Conservation (phyloP, 2,329 filamentous ascomycete genomes). For the Penicillium brasilianum region DNA sequence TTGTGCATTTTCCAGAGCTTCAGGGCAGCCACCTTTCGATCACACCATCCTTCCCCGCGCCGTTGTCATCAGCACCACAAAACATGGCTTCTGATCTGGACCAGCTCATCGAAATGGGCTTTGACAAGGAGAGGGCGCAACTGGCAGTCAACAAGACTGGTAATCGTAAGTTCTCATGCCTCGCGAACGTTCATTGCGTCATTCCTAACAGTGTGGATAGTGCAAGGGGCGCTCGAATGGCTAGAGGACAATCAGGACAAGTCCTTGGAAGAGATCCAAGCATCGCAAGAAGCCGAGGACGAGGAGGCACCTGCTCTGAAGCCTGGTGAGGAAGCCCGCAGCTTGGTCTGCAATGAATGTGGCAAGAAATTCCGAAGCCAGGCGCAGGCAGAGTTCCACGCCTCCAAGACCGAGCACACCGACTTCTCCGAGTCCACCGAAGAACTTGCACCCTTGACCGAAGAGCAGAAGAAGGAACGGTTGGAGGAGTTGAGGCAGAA, state of each 20-base stretch:
- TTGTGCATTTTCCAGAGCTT: not conserved
- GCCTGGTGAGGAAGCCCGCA: conserved; percentile 73
- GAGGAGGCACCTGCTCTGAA: conserved; percentile 69
- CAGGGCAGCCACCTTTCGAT: not conserved
- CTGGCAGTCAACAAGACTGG: conserved; percentile 84
- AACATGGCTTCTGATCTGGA: conserved; percentile 60
- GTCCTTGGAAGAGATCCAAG: conserved; percentile 78
- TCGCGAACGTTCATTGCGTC: not conserved
- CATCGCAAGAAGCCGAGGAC: conserved; percentile 57
- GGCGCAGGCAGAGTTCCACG: conserved; percentile 86
- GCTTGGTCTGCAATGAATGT: conserved; percentile 92
- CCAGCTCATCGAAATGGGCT: conserved; percentile 71
- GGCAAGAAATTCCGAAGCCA: conserved; percentile 86
- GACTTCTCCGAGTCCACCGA: conserved; percentile 95
- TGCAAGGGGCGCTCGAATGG: conserved; percentile 92
- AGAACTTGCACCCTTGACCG: conserved; percentile 86
- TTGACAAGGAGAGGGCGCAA: conserved; percentile 80
- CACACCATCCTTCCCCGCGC: not conserved
- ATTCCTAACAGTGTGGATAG: conserved; percentile 51
- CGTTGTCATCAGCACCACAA: conserved; percentile 1
- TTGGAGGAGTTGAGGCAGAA: conserved; percentile 75
- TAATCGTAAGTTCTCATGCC: conserved; percentile 64
- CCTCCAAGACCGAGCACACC: conserved; percentile 85
- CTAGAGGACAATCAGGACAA: conserved; percentile 90
- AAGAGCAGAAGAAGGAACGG: conserved; percentile 84